A percentile compares a stretch with the other conserved stretches of the same genome.
Evolutionary conservation across 2,329 filamentous ascomycete genomes (phyloP).

Genomic region (Cyclaneusma minus): DNA sequence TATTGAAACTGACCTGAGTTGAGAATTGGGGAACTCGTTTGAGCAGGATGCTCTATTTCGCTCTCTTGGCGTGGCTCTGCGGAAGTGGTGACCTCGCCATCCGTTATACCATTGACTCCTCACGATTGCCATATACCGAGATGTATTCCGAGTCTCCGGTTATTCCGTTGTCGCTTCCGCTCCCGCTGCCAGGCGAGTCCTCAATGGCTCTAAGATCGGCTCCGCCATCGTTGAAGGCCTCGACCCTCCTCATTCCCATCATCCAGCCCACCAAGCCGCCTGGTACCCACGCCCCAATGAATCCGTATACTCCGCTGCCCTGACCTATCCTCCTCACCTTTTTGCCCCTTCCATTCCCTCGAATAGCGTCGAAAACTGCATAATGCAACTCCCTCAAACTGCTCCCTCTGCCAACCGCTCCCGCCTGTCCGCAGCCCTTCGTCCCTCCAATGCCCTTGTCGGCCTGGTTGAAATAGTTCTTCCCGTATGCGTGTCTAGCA

Average conservation of each 20-base stretch:
- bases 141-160: too few species aligned
- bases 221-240: too few species aligned
- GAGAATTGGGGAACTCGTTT: too few species aligned
- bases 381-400: constrained; percentile 69
- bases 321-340: constrained; percentile 66
- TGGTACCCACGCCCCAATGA: constrained; percentile 72
- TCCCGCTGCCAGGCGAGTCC: constrained; percentile 1
- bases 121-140: too few species aligned
- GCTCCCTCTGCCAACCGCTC: constrained; percentile 26
- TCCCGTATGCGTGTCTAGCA: constrained; percentile 43
- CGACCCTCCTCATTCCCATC: constrained; percentile 61
- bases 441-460: constrained; percentile 33
- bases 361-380: constrained; percentile 79
- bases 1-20: too few species aligned
- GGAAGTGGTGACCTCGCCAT: too few species aligned
- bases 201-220: constrained; percentile 8
- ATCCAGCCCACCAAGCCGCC: constrained; percentile 75
- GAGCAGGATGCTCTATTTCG: too few species aligned
- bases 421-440: constrained; percentile 37
- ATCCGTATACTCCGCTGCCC: constrained; percentile 69
- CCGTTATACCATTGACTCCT: too few species aligned
- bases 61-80: too few species aligned
- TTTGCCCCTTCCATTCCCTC: constrained; percentile 36
- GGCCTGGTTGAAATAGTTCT: constrained; percentile 42
- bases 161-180: constrained; percentile 3